phyloP scores from a whole-genome alignment of 179 eudicot species.

The Gypsophila paniculata region DNA sequence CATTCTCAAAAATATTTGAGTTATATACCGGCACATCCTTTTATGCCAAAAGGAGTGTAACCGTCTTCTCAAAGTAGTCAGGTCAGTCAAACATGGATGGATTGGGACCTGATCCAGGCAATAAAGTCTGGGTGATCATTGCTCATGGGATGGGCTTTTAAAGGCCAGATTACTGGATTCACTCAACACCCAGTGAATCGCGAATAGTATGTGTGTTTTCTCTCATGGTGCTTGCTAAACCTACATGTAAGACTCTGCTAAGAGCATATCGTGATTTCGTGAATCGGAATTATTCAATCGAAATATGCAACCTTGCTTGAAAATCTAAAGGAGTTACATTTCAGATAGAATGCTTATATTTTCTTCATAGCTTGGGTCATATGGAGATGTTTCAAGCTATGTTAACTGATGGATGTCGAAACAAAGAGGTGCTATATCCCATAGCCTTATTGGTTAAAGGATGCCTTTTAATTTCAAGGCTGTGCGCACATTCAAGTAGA shows the following conservation, averaged over 20 bases:
- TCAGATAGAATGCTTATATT: not conserved
- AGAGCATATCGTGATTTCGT: not conserved
- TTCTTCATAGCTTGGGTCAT: not conserved
- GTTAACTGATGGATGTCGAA: not conserved
- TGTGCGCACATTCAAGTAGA: not conserved
- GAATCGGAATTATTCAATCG: not conserved
- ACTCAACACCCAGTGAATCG: too few relatives aligned
- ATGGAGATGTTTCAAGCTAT: not conserved
- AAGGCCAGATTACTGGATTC: too few relatives aligned
- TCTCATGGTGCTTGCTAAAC: too few relatives aligned
- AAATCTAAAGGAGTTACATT: not conserved
- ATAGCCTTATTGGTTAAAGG: not conserved
- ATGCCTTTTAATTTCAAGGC: not conserved
- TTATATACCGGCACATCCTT: not conserved
- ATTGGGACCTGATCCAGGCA: not conserved
- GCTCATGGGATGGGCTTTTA: not conserved
- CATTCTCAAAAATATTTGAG: too few relatives aligned
- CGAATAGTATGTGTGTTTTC: too few relatives aligned
- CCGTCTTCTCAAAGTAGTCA: not conserved
- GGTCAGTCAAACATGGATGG: not conserved
- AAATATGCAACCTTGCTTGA: not conserved
- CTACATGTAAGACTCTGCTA: too few relatives aligned
- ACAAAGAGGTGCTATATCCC: not conserved
- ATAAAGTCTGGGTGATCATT: not conserved
- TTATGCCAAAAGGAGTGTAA: not conserved